Conservation (phyloP, 148 eudicot species). For the Chenopodium album region DNA sequence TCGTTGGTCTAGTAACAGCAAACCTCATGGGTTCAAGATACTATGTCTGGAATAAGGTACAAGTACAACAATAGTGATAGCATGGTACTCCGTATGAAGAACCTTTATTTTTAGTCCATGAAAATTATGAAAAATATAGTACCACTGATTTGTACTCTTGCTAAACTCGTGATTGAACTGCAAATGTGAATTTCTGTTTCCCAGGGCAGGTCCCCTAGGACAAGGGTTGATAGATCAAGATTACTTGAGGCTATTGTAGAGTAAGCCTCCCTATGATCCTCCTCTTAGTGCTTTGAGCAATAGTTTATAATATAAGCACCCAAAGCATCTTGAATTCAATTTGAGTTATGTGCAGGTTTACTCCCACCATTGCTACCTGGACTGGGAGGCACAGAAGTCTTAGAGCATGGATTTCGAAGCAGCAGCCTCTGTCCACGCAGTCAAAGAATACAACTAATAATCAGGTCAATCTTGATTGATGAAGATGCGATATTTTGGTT, state of each 20-base stretch:
- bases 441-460: constrained; percentile 44
- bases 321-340: not conserved
- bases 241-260: constrained; percentile 59
- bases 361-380: constrained; percentile 86
- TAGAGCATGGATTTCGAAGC: constrained; percentile 78
- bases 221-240: constrained; percentile 40
- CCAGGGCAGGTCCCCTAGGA: constrained; percentile 46
- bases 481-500: not conserved
- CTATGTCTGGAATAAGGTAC: constrained; percentile 75
- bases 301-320: not conserved
- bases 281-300: not conserved
- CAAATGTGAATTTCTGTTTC: not conserved
- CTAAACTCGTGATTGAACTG: not conserved
- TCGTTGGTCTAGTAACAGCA: constrained; percentile 63
- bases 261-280: constrained; percentile 39
- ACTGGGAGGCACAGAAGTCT: constrained; percentile 86
- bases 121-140: no score
- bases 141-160: no score
- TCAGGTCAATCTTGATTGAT: constrained; percentile 40
- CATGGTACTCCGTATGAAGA: not conserved
- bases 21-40: constrained; percentile 86
- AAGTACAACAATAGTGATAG: not conserved
- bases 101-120: not conserved
- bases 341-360: constrained; percentile 37
- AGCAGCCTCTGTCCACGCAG: constrained; percentile 62